Conservation (phyloP, 257 asterid species). For the Solanum paucissectum region DNA sequence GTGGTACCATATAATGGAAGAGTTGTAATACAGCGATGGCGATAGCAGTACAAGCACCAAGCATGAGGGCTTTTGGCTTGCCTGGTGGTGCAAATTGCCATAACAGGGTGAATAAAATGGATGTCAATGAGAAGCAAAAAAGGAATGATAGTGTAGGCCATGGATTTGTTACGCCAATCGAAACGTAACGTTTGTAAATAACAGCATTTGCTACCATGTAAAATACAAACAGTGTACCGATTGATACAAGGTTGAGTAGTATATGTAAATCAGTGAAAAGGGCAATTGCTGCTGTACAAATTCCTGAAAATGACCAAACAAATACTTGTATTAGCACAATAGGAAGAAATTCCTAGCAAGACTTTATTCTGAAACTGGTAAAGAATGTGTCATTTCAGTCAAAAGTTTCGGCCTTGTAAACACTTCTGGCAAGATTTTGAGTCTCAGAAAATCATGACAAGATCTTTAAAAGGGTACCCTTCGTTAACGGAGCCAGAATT, state of each 20-base stretch:
- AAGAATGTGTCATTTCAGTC: background rate
- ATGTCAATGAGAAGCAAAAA: slow-evolving; percentile 43
- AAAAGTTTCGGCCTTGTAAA: background rate
- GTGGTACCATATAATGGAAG: slow-evolving; percentile 59
- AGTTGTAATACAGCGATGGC: slow-evolving; percentile 44
- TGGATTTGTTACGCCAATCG: slow-evolving; percentile 49
- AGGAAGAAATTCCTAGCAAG: background rate
- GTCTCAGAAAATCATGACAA: background rate
- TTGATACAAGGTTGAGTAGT: slow-evolving; percentile 58
- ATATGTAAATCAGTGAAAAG: slow-evolving; percentile 68
- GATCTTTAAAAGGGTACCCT: background rate
- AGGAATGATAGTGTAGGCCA: slow-evolving; percentile 66
- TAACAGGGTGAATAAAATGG: slow-evolving; percentile 51
- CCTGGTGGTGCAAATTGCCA: slow-evolving; percentile 66
- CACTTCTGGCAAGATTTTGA: background rate
- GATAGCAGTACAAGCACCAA: slow-evolving; percentile 46
- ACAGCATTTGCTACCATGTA: slow-evolving; percentile 93
- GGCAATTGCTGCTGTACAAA: slow-evolving; percentile 77
- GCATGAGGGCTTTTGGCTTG: slow-evolving; percentile 48
- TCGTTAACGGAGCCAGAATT: rapidly evolving
- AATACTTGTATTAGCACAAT: background rate
- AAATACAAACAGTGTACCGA: slow-evolving; percentile 88
- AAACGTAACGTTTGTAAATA: slow-evolving; percentile 69
- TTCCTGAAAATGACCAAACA: slow-evolving; percentile 33
- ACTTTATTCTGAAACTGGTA: background rate